Conservation (phyloP, 192 early-diverging fungal species). For the Linnemannia zychae region DNA sequence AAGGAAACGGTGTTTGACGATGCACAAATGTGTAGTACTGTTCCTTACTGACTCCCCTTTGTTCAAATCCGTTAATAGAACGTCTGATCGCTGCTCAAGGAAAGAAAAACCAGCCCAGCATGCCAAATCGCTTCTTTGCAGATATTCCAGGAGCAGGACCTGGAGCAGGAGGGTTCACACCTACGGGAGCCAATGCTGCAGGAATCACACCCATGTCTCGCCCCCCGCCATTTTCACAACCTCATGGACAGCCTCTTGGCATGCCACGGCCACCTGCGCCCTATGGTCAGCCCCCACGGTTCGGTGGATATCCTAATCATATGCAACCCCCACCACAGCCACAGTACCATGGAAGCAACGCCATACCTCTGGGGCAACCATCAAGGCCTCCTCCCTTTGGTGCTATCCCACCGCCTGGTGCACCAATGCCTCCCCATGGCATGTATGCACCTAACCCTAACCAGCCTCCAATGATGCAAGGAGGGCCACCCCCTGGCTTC, state of each 20-base stretch:
- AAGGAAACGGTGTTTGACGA: background rate
- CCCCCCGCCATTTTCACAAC: slow-evolving; percentile 38
- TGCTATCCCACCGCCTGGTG: slow-evolving; percentile 35
- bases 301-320: slow-evolving; percentile 40
- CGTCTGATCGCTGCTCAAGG: slow-evolving; percentile 93
- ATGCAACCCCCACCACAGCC: slow-evolving; percentile 40
- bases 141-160: slow-evolving; percentile 54
- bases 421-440: slow-evolving; percentile 27
- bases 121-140: slow-evolving; percentile 82
- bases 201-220: slow-evolving; percentile 23
- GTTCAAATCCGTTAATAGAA: slow-evolving; percentile 64
- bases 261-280: slow-evolving; percentile 52
- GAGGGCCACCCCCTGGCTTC: slow-evolving; percentile 33
- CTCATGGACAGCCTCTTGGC: slow-evolving; percentile 30
- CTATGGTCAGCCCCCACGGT: slow-evolving; percentile 40
- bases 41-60: background rate
- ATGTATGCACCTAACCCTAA: slow-evolving; percentile 52
- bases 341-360: slow-evolving; percentile 51
- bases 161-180: slow-evolving; percentile 41
- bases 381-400: slow-evolving; percentile 51
- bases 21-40: background rate
- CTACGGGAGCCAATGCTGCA: slow-evolving; percentile 49
- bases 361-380: slow-evolving; percentile 50
- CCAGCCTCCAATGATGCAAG: slow-evolving; percentile 52
- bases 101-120: slow-evolving; percentile 80